A percentile compares a stretch with the other conserved stretches of the same genome.
These are phyloP conservation scores for Alisma plantagoaquatica DNA, from an alignment of 106 monocot species.

Conservation along the genomic window DNA sequence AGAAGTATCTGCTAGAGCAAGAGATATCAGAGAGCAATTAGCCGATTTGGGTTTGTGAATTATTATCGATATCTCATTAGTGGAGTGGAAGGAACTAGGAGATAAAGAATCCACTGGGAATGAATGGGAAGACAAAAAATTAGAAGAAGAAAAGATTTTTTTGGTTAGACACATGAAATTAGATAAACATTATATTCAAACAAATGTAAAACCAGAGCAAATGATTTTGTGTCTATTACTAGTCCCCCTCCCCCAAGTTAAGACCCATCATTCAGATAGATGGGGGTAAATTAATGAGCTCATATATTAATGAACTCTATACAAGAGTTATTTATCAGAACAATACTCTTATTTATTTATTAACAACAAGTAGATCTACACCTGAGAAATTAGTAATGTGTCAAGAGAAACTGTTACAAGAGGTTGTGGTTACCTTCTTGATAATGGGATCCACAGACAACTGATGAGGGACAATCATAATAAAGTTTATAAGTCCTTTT, in stretches of 20 bases:
- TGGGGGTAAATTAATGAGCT: slow-evolving; percentile 1
- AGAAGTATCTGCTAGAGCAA: no score
- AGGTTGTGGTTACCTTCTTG: slow-evolving; percentile 3
- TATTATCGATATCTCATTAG: no score
- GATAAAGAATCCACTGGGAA: no score
- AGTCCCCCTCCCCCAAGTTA: not conserved
- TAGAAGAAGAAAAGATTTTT: no score
- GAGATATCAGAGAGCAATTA: no score
- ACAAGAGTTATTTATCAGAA: slow-evolving; percentile 4
- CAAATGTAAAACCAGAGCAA: no score
- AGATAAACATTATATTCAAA: no score
- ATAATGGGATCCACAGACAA: slow-evolving; percentile 8
- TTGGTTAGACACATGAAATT: no score
- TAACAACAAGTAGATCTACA: slow-evolving; percentile 7
- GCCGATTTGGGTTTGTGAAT: no score
- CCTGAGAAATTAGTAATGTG: slow-evolving; percentile 6
- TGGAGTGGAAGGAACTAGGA: no score
- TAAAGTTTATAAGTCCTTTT: slow-evolving; percentile 9
- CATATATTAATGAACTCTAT: slow-evolving; percentile 6
- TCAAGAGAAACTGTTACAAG: slow-evolving; percentile 4
- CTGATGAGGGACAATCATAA: slow-evolving; percentile 9
- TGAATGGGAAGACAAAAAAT: no score
- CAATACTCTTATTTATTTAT: slow-evolving; percentile 3
- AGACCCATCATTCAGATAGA: slow-evolving; percentile 1
- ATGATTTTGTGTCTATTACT: not conserved